Percentiles rank a stretch among this genome's conserved stretches.
These are phyloP conservation scores for Boletus subcaerulescens DNA, from an alignment of 768 basidiomycete species.

Conservation along the genomic window DNA sequence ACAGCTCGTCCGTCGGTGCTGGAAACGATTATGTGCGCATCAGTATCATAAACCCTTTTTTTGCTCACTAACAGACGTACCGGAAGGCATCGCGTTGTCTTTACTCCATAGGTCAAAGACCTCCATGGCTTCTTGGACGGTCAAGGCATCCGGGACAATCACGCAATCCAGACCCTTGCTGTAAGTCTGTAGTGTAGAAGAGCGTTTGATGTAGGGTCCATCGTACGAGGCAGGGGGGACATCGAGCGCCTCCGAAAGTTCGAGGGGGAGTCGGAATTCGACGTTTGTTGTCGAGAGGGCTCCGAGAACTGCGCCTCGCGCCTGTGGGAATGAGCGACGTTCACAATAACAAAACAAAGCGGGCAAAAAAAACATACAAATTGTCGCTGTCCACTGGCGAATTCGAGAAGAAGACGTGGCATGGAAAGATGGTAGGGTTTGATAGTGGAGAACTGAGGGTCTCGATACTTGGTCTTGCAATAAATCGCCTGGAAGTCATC, in stretches of 20 bases:
- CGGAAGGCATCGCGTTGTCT: slow-evolving; percentile 50
- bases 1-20: slow-evolving; percentile 62
- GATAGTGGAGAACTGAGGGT: slow-evolving; percentile 66
- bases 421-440: slow-evolving; percentile 76
- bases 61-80: slow-evolving; percentile 31
- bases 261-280: slow-evolving; percentile 53
- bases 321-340: slow-evolving; percentile 36
- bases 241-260: slow-evolving; percentile 61
- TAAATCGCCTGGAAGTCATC: slow-evolving; percentile 89
- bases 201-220: slow-evolving; percentile 58
- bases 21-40: background rate
- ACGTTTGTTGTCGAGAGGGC: slow-evolving; percentile 64
- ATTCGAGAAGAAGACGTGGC: slow-evolving; percentile 77
- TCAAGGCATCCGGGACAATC: slow-evolving; percentile 56
- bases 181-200: slow-evolving; percentile 47
- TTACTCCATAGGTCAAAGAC: slow-evolving; percentile 77
- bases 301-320: slow-evolving; percentile 68
- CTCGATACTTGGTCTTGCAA: slow-evolving; percentile 61
- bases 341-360: background rate
- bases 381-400: slow-evolving; percentile 60
- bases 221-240: slow-evolving; percentile 40
- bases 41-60: background rate
- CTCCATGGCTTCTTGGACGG: slow-evolving; percentile 63
- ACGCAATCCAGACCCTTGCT: slow-evolving; percentile 51
- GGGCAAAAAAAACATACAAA: slow-evolving; percentile 56